Evolutionary conservation across 352 stramenopile genomes (phyloP).

Genomic region (Pythium sp.): DNA sequence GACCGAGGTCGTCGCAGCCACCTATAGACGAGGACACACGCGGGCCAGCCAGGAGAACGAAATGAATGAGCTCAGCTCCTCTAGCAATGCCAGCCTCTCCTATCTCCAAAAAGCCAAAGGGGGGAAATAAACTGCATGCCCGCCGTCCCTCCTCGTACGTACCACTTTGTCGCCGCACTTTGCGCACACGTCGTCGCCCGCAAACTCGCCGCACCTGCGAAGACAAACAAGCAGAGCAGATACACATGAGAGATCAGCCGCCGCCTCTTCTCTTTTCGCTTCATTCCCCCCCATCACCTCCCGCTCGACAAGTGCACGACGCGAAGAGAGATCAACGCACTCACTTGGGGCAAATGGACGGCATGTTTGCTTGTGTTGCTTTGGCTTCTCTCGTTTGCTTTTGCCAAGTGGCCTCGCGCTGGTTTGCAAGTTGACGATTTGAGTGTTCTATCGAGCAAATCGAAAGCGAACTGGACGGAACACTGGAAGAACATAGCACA

Average conservation of each 20-base stretch:
- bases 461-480: neutral
- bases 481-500: too few species aligned
- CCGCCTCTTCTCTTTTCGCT: neutral
- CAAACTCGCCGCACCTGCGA: constrained; percentile 60
- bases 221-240: neutral
- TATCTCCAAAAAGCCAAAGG: neutral
- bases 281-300: neutral
- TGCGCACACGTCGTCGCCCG: constrained; percentile 43
- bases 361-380: constrained; percentile 30
- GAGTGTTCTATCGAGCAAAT: constrained; percentile 1
- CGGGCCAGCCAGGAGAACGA: constrained; percentile 1
- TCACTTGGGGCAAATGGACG: constrained; percentile 67
- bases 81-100: neutral
- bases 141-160: constrained; percentile 10
- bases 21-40: constrained; percentile 18
- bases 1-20: constrained; percentile 29
- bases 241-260: neutral
- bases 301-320: constrained; percentile 7
- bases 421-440: neutral
- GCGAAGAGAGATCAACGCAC: neutral
- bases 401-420: neutral
- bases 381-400: neutral
- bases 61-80: constrained; percentile 2
- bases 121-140: neutral
- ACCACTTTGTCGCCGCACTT: constrained; percentile 69